phyloP scores from a whole-genome alignment of 1,284 basidiomycete genomes.

The Puccinia triticina region DNA sequence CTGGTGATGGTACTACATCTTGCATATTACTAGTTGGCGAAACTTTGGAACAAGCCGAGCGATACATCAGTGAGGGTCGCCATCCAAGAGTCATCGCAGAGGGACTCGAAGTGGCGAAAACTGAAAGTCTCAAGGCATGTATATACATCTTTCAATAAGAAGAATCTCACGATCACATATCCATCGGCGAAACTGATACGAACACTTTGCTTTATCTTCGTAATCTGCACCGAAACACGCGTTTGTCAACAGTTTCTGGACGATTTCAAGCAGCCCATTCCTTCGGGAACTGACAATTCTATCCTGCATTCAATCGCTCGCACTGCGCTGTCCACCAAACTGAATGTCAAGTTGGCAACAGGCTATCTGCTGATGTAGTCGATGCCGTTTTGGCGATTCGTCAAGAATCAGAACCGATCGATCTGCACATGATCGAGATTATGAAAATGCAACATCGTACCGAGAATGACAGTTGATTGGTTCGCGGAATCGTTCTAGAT shows the following conservation, averaged over 20 bases:
- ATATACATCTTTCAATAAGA: conserved; percentile 53
- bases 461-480: conserved; percentile 94
- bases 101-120: conserved; percentile 96
- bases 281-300: conserved; percentile 72
- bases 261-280: conserved; percentile 72
- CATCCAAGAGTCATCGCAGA: conserved; percentile 95
- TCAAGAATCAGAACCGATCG: conserved; percentile 81
- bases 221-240: conserved; percentile 35
- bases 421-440: conserved; percentile 98
- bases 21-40: conserved; percentile 97
- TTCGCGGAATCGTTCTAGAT: conserved; percentile 87
- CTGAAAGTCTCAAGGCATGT: conserved; percentile 81
- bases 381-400: conserved; percentile 92
- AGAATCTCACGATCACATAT: not conserved
- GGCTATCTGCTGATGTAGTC: conserved; percentile 88
- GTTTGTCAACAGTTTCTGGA: conserved; percentile 76
- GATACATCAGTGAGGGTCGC: conserved; percentile 96
- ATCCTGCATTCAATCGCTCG: conserved; percentile 89
- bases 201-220: not conserved
- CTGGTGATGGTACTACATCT: conserved; percentile 96
- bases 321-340: conserved; percentile 93
- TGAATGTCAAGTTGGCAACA: conserved; percentile 80
- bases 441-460: conserved; percentile 99
- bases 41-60: conserved; percentile 94
- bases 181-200: not conserved